Percentiles rank a stretch among this genome's conserved stretches.
phyloP scores from a whole-genome alignment of 208 protist genomes.

The Trypanosoma cruzi region DNA sequence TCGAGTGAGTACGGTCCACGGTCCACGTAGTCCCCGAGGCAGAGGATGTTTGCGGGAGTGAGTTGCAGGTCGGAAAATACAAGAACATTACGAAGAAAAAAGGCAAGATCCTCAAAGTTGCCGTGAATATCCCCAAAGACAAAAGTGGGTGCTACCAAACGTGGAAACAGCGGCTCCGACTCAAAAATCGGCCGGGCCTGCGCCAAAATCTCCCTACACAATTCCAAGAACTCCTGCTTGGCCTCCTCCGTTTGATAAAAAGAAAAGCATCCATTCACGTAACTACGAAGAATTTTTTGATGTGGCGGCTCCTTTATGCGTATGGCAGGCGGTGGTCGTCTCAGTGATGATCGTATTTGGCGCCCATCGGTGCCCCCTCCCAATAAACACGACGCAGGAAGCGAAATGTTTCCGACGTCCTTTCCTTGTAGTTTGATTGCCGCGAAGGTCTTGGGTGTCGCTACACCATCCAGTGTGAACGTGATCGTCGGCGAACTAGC shows the following conservation, averaged over 20 bases:
- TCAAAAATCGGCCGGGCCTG: slow-evolving; percentile 57
- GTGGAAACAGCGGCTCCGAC: slow-evolving; percentile 72
- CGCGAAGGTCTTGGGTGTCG: slow-evolving; percentile 69
- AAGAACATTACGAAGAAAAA: slow-evolving; percentile 58
- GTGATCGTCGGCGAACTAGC: slow-evolving; percentile 24
- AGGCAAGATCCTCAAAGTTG: slow-evolving; percentile 78
- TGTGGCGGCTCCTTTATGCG: slow-evolving; percentile 58
- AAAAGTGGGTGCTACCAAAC: slow-evolving; percentile 50
- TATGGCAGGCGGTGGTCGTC: neutral
- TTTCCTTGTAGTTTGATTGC: slow-evolving; percentile 41
- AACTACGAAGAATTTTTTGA: slow-evolving; percentile 68
- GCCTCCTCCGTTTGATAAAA: slow-evolving; percentile 52
- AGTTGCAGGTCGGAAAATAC: slow-evolving; percentile 71
- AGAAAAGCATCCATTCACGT: slow-evolving; percentile 46
- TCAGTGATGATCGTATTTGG: too few relatives aligned
- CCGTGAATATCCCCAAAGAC: slow-evolving; percentile 89
- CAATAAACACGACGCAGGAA: neutral
- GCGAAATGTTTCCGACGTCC: neutral
- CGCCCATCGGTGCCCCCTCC: neutral
- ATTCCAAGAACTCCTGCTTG: slow-evolving; percentile 45
- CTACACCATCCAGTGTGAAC: slow-evolving; percentile 58
- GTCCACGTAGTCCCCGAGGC: slow-evolving; percentile 85
- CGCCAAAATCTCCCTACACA: slow-evolving; percentile 50
- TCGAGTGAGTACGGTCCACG: slow-evolving; percentile 69
- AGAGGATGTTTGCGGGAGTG: slow-evolving; percentile 55